Percentiles rank a stretch among this genome's conserved stretches.
Evolutionary conservation across 495 filamentous ascomycete genomes (phyloP).

Genomic region (Cenococcum geophilum): DNA sequence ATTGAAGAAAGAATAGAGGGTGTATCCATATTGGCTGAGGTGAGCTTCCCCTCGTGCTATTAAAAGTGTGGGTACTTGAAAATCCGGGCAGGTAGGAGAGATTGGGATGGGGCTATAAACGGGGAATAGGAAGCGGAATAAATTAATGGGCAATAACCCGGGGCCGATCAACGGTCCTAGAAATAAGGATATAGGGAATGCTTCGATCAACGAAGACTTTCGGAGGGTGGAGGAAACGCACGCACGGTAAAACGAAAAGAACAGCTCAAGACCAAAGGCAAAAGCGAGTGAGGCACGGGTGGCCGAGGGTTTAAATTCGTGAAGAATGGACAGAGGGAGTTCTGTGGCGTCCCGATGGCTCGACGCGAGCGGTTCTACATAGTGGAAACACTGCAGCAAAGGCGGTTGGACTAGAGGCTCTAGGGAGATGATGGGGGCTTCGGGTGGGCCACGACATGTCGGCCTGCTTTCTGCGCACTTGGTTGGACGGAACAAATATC

Average conservation of each 20-base stretch:
- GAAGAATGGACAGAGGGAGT: constrained; percentile 2
- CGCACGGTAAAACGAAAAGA: constrained; percentile 27
- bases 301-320: constrained; percentile 22
- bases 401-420: constrained; percentile 4
- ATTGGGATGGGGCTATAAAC: constrained; percentile 16
- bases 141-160: constrained; percentile 30
- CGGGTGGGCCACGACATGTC: constrained; percentile 23
- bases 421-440: neutral
- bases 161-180: constrained; percentile 31
- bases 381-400: constrained; percentile 10
- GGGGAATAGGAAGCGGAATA: constrained; percentile 9
- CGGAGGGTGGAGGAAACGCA: constrained; percentile 7
- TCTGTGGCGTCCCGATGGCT: constrained; percentile 17
- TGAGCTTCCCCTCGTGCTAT: constrained; percentile 33
- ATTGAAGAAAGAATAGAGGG: constrained; percentile 53
- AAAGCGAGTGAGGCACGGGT: constrained; percentile 12
- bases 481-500: constrained; percentile 12
- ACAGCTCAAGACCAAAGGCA: constrained; percentile 10
- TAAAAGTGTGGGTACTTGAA: constrained; percentile 25
- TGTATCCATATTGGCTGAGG: constrained; percentile 52
- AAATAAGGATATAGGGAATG: constrained; percentile 12
- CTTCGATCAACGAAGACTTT: constrained; percentile 40
- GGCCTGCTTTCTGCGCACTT: constrained; percentile 9
- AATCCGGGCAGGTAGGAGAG: constrained; percentile 19
- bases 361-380: constrained; percentile 25